Evolutionary conservation across 306 rosid genomes (phyloP), one percentile per base, ranked within the genome.

Genomic region (Mimosa bimucronata): DNA sequence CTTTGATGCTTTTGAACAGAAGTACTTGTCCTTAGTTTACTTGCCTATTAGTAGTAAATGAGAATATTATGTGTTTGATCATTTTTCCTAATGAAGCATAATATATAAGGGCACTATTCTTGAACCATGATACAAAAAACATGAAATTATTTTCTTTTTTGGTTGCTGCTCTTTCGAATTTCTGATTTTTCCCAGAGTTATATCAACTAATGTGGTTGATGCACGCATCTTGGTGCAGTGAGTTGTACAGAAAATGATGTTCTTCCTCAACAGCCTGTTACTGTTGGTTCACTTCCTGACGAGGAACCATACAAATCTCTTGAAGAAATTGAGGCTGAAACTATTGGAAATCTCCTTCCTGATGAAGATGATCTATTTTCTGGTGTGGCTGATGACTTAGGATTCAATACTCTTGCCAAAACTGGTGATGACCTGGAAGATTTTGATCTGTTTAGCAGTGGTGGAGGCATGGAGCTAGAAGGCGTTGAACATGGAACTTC

Each of bases 271-370:
- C 92, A 85, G 71, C 82, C 79, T 60, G 40, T 79, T 57, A 58
- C 65, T 19, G 82, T 53, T 66, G 87, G 85, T 78, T 83, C 86
- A 74, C 86, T 73, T 69, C 79, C 84, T 14, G 89, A 87, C 77
- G 91, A 90, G 81, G 91, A 90, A 65, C 88, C 91, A 1, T 79
- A 77, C 80, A 83, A 88, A 77, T 82, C 87, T 71, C 86, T 84
- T 69, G 88, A 85, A 83, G 92, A 89, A 86, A 83, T 85, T 77
- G 94, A 92, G 87, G 92, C 91, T 41, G 85, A 90, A 75, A 89
- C 93, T 40, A 92, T 89, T 74, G 95, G 97, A 76, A 88, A 89
- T 86, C 95, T 92, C 79, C 97, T 92, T 83, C 97, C 95, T 53
- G 90, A 92, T 66, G 97, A 92, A 74, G 94, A 88, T 81, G 97